Conservation (phyloP, 495 filamentous ascomycete species). For the Aspergillus sclerotiicarbonarius region DNA sequence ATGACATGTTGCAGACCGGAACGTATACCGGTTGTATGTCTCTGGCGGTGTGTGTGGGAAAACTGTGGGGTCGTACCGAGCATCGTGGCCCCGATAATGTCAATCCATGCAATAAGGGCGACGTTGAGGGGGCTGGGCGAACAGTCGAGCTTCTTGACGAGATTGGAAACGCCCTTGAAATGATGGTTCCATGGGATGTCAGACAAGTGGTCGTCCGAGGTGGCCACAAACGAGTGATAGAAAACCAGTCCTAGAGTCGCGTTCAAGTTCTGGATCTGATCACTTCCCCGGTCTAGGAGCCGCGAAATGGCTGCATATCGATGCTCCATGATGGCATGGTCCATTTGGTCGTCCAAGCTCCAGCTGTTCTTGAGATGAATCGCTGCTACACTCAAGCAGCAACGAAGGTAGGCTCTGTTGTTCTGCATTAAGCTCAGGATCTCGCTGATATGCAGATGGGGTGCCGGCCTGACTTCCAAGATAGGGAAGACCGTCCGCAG, state of each 20-base stretch:
- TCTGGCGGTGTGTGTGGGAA: constrained; percentile 83
- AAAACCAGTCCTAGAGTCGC: constrained; percentile 93
- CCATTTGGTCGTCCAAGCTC: constrained; percentile 65
- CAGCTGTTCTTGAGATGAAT: constrained; percentile 81
- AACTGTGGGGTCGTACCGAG: constrained; percentile 77
- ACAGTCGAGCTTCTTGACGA: constrained; percentile 66
- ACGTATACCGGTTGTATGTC: constrained; percentile 68
- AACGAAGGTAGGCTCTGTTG: constrained; percentile 89
- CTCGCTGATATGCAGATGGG: constrained; percentile 66
- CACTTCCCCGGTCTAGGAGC: constrained; percentile 69
- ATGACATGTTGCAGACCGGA: constrained; percentile 87
- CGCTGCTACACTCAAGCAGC: constrained; percentile 88
- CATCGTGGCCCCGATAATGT: constrained; percentile 94
- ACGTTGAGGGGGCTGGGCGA: constrained; percentile 55
- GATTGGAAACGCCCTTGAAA: constrained; percentile 77
- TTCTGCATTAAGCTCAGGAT: constrained; percentile 77
- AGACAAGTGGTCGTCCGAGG: constrained; percentile 75
- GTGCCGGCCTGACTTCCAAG: constrained; percentile 75
- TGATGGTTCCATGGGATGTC: constrained; percentile 96
- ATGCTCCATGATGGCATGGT: constrained; percentile 88
- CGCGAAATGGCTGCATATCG: constrained; percentile 82
- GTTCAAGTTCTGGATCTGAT: constrained; percentile 83
- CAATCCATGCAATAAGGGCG: constrained; percentile 90
- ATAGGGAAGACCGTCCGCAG: constrained; percentile 84
- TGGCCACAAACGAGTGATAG: constrained; percentile 88